phyloP scores from a whole-genome alignment of 345 rosid species.

The Excoecaria agallocha region DNA sequence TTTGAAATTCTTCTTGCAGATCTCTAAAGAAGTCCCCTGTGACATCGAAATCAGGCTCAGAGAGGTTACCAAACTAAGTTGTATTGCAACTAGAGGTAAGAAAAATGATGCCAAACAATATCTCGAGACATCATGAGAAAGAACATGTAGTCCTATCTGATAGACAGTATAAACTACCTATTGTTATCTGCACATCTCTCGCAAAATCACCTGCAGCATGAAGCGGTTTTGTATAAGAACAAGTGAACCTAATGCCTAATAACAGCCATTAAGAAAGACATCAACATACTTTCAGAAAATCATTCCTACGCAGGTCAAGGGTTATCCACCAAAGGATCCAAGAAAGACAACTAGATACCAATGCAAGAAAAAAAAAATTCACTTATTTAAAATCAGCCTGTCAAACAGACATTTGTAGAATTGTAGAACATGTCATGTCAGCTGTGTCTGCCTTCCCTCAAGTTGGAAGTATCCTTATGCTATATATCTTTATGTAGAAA shows the following conservation, averaged over 20 bases:
- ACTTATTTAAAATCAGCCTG: not conserved
- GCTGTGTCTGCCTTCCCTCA: too few relatives aligned
- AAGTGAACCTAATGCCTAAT: slow-evolving; percentile 24
- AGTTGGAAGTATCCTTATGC: too few relatives aligned
- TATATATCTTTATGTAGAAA: not conserved
- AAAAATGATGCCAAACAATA: slow-evolving; percentile 11
- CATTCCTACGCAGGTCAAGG: not conserved
- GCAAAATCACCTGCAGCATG: slow-evolving; percentile 89
- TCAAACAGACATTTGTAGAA: not conserved
- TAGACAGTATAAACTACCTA: slow-evolving; percentile 64
- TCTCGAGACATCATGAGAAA: slow-evolving; percentile 13
- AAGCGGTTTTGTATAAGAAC: slow-evolving; percentile 58
- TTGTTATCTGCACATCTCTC: slow-evolving; percentile 79
- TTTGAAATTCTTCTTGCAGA: slow-evolving; percentile 83
- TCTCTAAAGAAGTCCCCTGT: slow-evolving; percentile 89
- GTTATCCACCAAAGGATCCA: not conserved
- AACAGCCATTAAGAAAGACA: slow-evolving; percentile 14
- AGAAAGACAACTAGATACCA: slow-evolving; percentile 5
- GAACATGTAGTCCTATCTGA: slow-evolving; percentile 25
- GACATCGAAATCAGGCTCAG: slow-evolving; percentile 26
- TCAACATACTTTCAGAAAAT: slow-evolving; percentile 8
- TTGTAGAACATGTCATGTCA: not conserved
- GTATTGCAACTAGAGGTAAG: not conserved
- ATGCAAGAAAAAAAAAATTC: slow-evolving; percentile 3
- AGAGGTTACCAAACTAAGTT: not conserved